Evolutionary conservation across 257 asterid genomes (phyloP).

Genomic region (Scutellaria barbata): DNA sequence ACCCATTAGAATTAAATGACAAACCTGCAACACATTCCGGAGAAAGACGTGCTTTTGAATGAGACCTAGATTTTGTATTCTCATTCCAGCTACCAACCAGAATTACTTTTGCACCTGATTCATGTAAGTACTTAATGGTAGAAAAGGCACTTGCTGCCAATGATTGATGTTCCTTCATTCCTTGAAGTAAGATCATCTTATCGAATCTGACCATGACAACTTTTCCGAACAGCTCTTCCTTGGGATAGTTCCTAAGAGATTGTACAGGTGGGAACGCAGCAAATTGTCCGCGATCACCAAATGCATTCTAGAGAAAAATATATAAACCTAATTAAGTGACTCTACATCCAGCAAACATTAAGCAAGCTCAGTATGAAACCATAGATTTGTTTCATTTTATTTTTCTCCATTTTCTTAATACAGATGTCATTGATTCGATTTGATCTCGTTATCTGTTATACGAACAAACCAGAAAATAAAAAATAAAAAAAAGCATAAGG

Average conservation of each 20-base stretch:
- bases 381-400: slow-evolving; percentile 5
- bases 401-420: background rate
- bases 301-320: slow-evolving; percentile 49
- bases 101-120: slow-evolving; percentile 72
- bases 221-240: slow-evolving; percentile 60
- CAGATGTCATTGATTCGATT: background rate
- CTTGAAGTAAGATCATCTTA: slow-evolving; percentile 49
- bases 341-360: slow-evolving; percentile 3
- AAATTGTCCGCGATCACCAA: slow-evolving; percentile 36
- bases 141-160: slow-evolving; percentile 49
- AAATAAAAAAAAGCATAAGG: background rate
- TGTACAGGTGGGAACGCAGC: slow-evolving; percentile 63
- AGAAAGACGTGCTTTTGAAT: slow-evolving; percentile 38
- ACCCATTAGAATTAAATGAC: slow-evolving; percentile 26
- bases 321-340: slow-evolving; percentile 13
- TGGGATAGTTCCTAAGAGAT: slow-evolving; percentile 67
- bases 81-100: slow-evolving; percentile 73
- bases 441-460: background rate
- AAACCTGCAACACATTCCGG: slow-evolving; percentile 67
- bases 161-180: slow-evolving; percentile 42
- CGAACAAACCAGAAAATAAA: slow-evolving; percentile 7
- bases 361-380: slow-evolving; percentile 5
- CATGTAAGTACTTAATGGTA: slow-evolving; percentile 66
- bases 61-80: slow-evolving; percentile 34
- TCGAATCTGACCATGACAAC: slow-evolving; percentile 86